A percentile compares a stretch with the other conserved stretches of the same genome.
phyloP scores from a whole-genome alignment of 371 early-diverging fungal species.

The Vittaforma corneae region DNA sequence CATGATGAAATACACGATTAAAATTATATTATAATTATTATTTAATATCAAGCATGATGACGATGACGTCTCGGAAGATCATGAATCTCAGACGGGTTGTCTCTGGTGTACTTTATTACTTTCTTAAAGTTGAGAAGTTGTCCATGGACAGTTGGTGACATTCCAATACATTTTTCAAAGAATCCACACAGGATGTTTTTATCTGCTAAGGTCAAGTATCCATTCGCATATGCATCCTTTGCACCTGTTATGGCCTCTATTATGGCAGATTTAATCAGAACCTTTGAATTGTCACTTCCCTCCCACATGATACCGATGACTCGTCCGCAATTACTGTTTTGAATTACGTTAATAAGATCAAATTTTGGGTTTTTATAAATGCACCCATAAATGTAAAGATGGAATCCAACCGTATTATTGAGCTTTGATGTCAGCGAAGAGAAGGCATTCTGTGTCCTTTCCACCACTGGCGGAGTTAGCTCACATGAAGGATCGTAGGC shows the following conservation, averaged over 20 bases:
- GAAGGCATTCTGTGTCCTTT: conserved; percentile 25
- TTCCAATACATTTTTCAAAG: no score
- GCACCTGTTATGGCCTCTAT: conserved; percentile 40
- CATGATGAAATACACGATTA: no score
- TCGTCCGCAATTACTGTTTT: conserved; percentile 42
- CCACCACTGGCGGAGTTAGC: conserved; percentile 23
- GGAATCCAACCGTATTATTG: conserved; percentile 40
- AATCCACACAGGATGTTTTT: no score
- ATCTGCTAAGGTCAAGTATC: conserved; percentile 1
- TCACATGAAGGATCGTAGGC: conserved; percentile 48
- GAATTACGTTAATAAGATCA: not conserved
- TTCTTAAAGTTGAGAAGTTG: no score
- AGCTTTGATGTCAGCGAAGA: conserved; percentile 11
- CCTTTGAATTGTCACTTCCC: conserved; percentile 40
- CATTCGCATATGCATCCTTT: conserved; percentile 27
- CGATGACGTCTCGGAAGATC: no score
- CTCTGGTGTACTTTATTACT: no score
- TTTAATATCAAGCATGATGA: no score
- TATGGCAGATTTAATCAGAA: conserved; percentile 40
- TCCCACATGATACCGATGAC: conserved; percentile 45
- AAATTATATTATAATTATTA: no score
- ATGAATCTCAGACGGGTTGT: no score
- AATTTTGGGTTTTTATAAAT: not conserved
- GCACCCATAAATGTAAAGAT: conserved; percentile 45
- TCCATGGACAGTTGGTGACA: no score